These are phyloP conservation scores for Cladosporium sp. DNA, from an alignment of 2,329 filamentous ascomycete species.

Conservation along the genomic window DNA sequence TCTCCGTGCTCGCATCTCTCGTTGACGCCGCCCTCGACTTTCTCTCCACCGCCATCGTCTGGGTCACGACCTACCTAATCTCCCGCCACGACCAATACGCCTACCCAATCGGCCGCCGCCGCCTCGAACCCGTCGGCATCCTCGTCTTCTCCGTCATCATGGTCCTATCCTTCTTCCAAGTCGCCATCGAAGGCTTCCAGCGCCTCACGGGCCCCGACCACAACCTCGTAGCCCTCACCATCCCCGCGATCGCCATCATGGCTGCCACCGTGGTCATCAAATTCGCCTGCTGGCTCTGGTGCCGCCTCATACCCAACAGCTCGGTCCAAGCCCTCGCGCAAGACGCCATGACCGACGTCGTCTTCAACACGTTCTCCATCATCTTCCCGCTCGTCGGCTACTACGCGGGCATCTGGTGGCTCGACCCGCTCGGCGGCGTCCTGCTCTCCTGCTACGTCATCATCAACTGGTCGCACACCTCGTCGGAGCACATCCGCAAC, in stretches of 20 bases:
- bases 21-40: conserved; percentile 78
- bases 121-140: conserved; percentile 72
- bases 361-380: conserved; percentile 87
- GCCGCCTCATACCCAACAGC: conserved; percentile 76
- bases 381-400: conserved; percentile 77
- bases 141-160: conserved; percentile 79
- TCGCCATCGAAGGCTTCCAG: conserved; percentile 63
- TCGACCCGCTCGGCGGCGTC: conserved; percentile 73
- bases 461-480: conserved; percentile 69
- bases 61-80: conserved; percentile 69
- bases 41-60: conserved; percentile 73
- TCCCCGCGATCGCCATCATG: conserved; percentile 75
- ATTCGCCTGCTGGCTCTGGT: conserved; percentile 78
- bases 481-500: conserved; percentile 71
- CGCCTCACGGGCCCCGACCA: conserved; percentile 57
- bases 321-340: conserved; percentile 74
- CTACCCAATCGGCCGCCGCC: conserved; percentile 71
- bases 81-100: conserved; percentile 65
- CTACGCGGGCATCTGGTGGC: conserved; percentile 73
- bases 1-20: conserved; percentile 72
- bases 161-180: conserved; percentile 78
- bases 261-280: conserved; percentile 74
- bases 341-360: conserved; percentile 66
- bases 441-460: conserved; percentile 74
- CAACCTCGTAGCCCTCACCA: conserved; percentile 63